A percentile compares a stretch with the other conserved stretches of the same genome.
Conservation (phyloP, 2,329 filamentous ascomycete species). For the Trichoderma cornu-damae region DNA sequence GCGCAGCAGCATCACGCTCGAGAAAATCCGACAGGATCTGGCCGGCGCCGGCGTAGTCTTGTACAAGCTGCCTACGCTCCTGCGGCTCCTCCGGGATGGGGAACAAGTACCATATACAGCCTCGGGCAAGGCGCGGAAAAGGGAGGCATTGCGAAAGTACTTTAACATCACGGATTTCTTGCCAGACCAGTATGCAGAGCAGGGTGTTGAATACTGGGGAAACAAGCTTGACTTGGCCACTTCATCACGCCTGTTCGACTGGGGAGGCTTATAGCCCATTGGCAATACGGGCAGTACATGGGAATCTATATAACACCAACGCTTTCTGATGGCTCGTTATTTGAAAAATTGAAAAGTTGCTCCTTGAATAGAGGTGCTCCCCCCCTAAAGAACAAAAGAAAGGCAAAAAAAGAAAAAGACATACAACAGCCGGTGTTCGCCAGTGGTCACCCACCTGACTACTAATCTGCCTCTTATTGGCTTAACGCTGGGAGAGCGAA, state of each 20-base stretch:
- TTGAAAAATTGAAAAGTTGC: no score
- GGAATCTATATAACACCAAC: no score
- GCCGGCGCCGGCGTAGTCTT: neutral
- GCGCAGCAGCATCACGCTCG: neutral
- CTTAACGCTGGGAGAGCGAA: neutral
- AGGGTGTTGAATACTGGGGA: neutral
- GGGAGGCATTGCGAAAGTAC: neutral
- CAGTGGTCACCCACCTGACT: neutral
- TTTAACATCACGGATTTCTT: neutral
- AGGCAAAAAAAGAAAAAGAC: neutral
- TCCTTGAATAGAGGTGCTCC: no score
- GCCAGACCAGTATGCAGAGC: neutral
- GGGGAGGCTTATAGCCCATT: neutral
- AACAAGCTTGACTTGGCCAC: neutral
- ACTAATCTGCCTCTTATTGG: neutral
- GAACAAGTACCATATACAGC: neutral
- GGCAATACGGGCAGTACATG: no score
- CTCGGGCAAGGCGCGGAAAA: neutral
- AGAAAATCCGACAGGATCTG: neutral
- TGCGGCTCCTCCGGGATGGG: neutral
- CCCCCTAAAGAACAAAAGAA: no score
- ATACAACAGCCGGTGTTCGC: neutral
- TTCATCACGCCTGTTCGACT: neutral
- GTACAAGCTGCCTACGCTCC: neutral
- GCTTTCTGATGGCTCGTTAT: no score